These are phyloP conservation scores for Cardamine occulta DNA, from an alignment of 345 rosid genomes.

Conservation along the genomic window DNA sequence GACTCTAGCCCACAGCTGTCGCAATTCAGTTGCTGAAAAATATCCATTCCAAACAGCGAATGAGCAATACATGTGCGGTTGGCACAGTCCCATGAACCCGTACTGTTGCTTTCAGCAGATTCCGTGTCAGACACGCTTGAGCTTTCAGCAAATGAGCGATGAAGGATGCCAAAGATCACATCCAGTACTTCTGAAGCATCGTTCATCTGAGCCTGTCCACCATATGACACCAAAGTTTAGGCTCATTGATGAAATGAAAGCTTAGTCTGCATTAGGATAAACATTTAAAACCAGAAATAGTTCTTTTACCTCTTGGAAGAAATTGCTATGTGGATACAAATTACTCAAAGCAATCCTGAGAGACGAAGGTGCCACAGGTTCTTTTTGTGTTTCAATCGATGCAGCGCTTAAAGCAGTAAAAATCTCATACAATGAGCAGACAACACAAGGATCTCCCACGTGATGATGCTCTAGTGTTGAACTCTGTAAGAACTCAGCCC, in stretches of 20 bases:
- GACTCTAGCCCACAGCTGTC: slow-evolving; percentile 78
- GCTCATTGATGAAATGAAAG: slow-evolving; percentile 6
- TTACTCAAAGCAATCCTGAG: slow-evolving; percentile 90
- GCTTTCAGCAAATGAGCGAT: slow-evolving; percentile 71
- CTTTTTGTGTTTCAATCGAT: slow-evolving; percentile 58
- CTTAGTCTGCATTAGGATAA: neutral
- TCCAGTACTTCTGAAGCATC: slow-evolving; percentile 97
- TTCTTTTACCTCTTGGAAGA: slow-evolving; percentile 82
- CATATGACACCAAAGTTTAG: slow-evolving; percentile 20
- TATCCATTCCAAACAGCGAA: slow-evolving; percentile 90
- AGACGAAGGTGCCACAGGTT: slow-evolving; percentile 86
- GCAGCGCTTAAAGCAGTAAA: slow-evolving; percentile 68
- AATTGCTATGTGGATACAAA: slow-evolving; percentile 85
- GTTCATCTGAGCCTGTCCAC: slow-evolving; percentile 92
- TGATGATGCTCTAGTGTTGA: slow-evolving; percentile 75
- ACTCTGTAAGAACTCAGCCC: slow-evolving; percentile 78
- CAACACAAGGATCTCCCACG: slow-evolving; percentile 95
- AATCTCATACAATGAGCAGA: slow-evolving; percentile 79
- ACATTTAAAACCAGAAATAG: neutral
- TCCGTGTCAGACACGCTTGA: slow-evolving; percentile 64
- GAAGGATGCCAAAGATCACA: slow-evolving; percentile 90
- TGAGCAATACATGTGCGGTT: slow-evolving; percentile 75
- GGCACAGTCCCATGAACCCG: slow-evolving; percentile 84
- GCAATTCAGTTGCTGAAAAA: slow-evolving; percentile 83
- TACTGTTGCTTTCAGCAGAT: slow-evolving; percentile 61